Evolutionary conservation across 148 eudicot species (phyloP).

Genomic region (Dysphania ambrosioides): DNA sequence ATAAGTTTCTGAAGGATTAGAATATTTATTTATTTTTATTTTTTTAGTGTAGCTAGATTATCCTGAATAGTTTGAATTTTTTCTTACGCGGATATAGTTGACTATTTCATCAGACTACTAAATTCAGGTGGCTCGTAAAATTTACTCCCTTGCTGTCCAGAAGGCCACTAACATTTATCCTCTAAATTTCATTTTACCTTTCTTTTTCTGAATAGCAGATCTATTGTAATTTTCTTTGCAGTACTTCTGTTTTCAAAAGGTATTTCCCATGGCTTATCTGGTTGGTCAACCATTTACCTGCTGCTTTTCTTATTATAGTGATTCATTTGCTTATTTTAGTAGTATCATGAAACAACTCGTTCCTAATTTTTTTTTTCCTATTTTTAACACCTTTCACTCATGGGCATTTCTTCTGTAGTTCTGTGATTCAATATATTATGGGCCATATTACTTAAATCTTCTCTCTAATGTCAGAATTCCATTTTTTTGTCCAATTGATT

Average conservation of each 20-base stretch:
- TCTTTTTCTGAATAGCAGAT: neutral
- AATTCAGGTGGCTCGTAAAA: neutral
- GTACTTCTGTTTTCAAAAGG: neutral
- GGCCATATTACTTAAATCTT: neutral
- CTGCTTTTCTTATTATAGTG: neutral
- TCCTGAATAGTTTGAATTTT: neutral
- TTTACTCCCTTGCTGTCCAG: neutral
- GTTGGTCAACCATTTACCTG: neutral
- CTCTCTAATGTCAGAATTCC: neutral
- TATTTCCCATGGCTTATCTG: neutral
- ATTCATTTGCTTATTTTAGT: too few relatives aligned
- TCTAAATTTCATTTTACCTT: neutral
- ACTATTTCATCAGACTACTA: neutral
- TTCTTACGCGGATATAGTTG: neutral
- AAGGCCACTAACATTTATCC: neutral
- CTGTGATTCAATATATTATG: neutral
- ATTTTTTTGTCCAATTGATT: neutral
- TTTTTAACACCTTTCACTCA: neutral
- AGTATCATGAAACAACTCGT: neutral
- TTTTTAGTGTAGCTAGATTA: too few relatives aligned
- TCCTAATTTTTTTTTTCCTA: neutral
- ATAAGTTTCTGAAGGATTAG: neutral
- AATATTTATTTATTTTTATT: too few relatives aligned
- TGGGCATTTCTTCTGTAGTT: conserved; percentile 1
- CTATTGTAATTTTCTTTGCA: neutral